Evolutionary conservation across 768 basidiomycete genomes (phyloP), one percentile per base, ranked within the genome.

Genomic region (Suillus tomentosus): DNA sequence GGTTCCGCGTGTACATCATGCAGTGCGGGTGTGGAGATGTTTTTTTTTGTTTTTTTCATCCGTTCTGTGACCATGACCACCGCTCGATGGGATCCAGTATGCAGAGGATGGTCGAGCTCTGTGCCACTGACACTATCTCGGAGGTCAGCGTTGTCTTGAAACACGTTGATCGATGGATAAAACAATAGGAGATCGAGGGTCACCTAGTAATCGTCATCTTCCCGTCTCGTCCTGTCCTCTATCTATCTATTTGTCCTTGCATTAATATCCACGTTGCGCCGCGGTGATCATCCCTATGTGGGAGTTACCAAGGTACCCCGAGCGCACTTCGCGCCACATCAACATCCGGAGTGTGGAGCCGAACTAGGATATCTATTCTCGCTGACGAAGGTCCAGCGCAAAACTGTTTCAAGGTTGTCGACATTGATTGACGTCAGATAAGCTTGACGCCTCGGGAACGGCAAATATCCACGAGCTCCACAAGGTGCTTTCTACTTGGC

Each of bases 291-390:
- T 50, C 14, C 22, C 9, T 45, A 45, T 45, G 3, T 1, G 2
- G 48, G 48, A 51, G 24, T 51, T 54, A 3, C 53, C 11, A 27
- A 27, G 24, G 24, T 27, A 27, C 27, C 27, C 15, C 15, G 17
- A 53, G 11, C 31, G 50, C 24, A 27, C 27, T 31, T 27, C 8
- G 22, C 11, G 1, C 11, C 48, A 50, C 48, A 27, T 27, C 3
- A 8, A 50, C 24, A 51, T 53, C 51, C 50, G 50, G 50, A 51
- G 27, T 51, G 7, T 53, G 51, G 51, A 53, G 51, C 51, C 27
- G 51, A 53, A 17, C 31, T 15, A n/a, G 45, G n/a, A 22, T n/a
- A 47, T 47, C 11, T 47, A 47, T 47, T 47, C n/a, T 22, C 11
- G 36, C 9, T 19, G 7, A 15, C 24, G 8, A 14, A 50, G 24